These are phyloP conservation scores for Yamadazyma buinensis DNA, from an alignment of 1,139 yeast genomes.

Conservation along the genomic window DNA sequence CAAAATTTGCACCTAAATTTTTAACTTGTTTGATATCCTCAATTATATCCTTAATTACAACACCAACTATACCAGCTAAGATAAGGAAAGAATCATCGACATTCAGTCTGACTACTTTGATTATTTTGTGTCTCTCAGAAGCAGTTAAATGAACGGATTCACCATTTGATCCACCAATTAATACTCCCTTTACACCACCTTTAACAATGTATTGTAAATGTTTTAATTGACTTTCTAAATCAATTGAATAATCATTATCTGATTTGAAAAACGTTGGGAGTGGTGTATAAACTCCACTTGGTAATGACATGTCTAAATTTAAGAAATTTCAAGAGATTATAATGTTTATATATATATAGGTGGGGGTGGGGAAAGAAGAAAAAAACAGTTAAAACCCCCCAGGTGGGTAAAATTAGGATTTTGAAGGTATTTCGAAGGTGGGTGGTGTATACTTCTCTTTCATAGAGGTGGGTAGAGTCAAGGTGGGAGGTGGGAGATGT, in stretches of 20 bases:
- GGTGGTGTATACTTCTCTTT: too few relatives aligned
- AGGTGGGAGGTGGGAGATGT: too few relatives aligned
- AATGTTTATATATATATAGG: too few relatives aligned
- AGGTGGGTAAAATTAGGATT: too few relatives aligned
- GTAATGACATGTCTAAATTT: too few relatives aligned
- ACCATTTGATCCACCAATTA: conserved; percentile 40
- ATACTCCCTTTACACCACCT: conserved; percentile 31
- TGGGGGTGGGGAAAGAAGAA: too few relatives aligned
- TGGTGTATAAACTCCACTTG: conserved; percentile 36
- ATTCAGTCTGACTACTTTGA: conserved; percentile 28
- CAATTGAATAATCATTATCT: conserved; percentile 25
- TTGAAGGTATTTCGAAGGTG: too few relatives aligned
- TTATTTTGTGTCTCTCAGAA: conserved; percentile 33
- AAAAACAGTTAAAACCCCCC: too few relatives aligned
- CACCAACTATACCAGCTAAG: conserved; percentile 31
- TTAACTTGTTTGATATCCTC: conserved; percentile 30
- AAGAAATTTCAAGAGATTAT: too few relatives aligned
- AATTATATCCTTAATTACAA: conserved; percentile 18
- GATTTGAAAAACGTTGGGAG: conserved; percentile 36
- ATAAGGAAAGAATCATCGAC: conserved; percentile 21
- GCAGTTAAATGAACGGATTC: conserved; percentile 45
- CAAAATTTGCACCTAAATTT: conserved; percentile 40
- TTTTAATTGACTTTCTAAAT: conserved; percentile 26
- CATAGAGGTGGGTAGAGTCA: too few relatives aligned
- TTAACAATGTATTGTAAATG: conserved; percentile 29